phyloP scores from a whole-genome alignment of 1,284 basidiomycete species.

The Ganoderma resinaceum region DNA sequence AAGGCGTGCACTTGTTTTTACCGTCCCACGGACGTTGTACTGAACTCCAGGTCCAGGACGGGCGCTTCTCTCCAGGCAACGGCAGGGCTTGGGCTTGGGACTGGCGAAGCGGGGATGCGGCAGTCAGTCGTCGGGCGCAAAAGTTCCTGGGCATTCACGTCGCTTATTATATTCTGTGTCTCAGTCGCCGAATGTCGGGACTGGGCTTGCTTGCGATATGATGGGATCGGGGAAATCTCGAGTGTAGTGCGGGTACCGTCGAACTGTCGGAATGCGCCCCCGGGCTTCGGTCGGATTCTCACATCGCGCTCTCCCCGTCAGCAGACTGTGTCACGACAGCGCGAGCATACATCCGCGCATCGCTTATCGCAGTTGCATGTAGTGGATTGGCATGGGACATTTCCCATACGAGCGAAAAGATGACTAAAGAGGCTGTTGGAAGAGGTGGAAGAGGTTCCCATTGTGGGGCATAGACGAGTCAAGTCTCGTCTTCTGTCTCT shows the following conservation, averaged over 20 bases:
- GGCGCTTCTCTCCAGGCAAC: background rate
- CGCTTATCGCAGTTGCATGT: slow-evolving; percentile 30
- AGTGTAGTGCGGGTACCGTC: slow-evolving; percentile 33
- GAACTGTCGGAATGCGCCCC: slow-evolving; percentile 20
- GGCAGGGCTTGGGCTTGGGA: background rate
- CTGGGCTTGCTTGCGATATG: background rate
- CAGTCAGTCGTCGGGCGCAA: slow-evolving; percentile 18
- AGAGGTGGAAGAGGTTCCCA: slow-evolving; percentile 2
- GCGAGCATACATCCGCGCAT: slow-evolving; percentile 18
- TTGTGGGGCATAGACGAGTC: slow-evolving; percentile 12
- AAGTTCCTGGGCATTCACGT: slow-evolving; percentile 18
- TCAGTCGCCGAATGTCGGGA: slow-evolving; percentile 6
- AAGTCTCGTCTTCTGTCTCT: slow-evolving; percentile 16
- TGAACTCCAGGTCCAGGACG: slow-evolving; percentile 11
- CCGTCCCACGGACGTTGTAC: slow-evolving; percentile 13
- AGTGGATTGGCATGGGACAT: slow-evolving; percentile 27
- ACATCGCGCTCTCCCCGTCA: slow-evolving; percentile 29
- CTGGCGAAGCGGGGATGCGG: slow-evolving; percentile 15
- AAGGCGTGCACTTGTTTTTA: slow-evolving; percentile 9
- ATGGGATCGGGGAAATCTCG: slow-evolving; percentile 42
- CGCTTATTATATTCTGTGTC: slow-evolving; percentile 34
- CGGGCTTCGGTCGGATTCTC: slow-evolving; percentile 29
- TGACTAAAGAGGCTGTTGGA: slow-evolving; percentile 4
- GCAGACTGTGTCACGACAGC: slow-evolving; percentile 35
- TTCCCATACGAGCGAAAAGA: slow-evolving; percentile 26